Evolutionary conservation across 306 rosid genomes (phyloP).

Genomic region (Lupinus albus): DNA sequence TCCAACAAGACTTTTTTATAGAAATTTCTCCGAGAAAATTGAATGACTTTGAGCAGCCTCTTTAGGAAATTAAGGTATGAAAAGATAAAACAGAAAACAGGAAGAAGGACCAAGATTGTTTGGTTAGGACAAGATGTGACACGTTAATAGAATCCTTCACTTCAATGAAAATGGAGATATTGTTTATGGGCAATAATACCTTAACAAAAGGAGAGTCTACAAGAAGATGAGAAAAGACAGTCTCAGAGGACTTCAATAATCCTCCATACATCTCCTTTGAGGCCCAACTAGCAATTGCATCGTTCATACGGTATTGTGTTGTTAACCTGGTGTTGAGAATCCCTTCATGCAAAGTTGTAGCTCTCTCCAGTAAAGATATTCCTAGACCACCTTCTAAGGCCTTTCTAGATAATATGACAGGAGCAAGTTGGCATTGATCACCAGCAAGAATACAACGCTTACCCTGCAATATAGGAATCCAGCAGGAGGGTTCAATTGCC

Average conservation of each 20-base stretch:
- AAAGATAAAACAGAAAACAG: not conserved
- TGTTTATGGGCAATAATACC: constrained; percentile 50
- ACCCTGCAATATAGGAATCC: constrained; percentile 79
- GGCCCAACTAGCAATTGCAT: constrained; percentile 87
- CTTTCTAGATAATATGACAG: constrained; percentile 77
- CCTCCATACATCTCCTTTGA: constrained; percentile 91
- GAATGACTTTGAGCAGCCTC: not conserved
- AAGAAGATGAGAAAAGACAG: constrained; percentile 76
- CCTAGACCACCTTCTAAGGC: constrained; percentile 86
- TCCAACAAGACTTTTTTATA: too few species aligned
- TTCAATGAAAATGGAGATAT: constrained; percentile 37
- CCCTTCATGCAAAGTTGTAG: constrained; percentile 71
- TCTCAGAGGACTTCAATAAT: constrained; percentile 60
- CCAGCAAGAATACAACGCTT: constrained; percentile 86
- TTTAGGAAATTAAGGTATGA: too few species aligned
- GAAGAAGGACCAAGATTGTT: not conserved
- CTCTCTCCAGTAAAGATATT: constrained; percentile 74
- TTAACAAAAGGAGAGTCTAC: constrained; percentile 78
- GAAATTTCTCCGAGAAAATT: not conserved
- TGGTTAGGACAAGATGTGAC: constrained; percentile 23
- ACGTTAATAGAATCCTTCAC: constrained; percentile 26
- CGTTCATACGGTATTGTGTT: constrained; percentile 74
- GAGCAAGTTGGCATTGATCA: constrained; percentile 86
- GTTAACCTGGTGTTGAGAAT: constrained; percentile 64
- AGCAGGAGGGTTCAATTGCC: constrained; percentile 90